Percentiles rank a stretch among this genome's conserved stretches.
Evolutionary conservation across 2,329 filamentous ascomycete genomes (phyloP).

Genomic region (Onygena corvina): DNA sequence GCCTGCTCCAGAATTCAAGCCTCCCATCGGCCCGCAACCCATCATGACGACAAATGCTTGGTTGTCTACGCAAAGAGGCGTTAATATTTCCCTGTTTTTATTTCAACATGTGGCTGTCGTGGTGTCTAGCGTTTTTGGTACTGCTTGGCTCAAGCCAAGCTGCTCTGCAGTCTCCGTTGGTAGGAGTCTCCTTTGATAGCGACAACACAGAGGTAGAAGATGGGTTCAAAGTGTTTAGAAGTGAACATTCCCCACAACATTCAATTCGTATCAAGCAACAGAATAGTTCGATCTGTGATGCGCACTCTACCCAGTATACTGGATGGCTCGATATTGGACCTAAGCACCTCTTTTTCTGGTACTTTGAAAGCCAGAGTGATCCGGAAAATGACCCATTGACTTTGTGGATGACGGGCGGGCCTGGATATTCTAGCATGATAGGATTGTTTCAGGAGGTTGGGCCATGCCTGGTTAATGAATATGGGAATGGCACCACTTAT

Average conservation of each 20-base stretch:
- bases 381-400: conserved; percentile 28
- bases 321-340: conserved; percentile 18
- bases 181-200: no score
- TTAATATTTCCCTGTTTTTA: no score
- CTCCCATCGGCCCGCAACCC: no score
- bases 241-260: conserved; percentile 11
- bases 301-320: conserved; percentile 16
- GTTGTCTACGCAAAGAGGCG: no score
- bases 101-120: background rate
- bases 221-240: conserved; percentile 5
- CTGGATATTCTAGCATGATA: conserved; percentile 28
- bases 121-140: background rate
- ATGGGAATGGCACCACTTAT: background rate
- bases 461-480: conserved; percentile 21
- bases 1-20: no score
- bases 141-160: background rate
- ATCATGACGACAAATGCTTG: no score
- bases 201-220: background rate
- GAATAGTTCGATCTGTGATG: conserved; percentile 15
- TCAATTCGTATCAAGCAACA: conserved; percentile 16
- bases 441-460: conserved; percentile 29
- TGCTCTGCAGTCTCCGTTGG: no score
- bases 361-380: conserved; percentile 31
- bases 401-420: conserved; percentile 34
- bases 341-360: conserved; percentile 39